phyloP scores from a whole-genome alignment of 2,329 filamentous ascomycete genomes.

The Seiridium cupressi region DNA sequence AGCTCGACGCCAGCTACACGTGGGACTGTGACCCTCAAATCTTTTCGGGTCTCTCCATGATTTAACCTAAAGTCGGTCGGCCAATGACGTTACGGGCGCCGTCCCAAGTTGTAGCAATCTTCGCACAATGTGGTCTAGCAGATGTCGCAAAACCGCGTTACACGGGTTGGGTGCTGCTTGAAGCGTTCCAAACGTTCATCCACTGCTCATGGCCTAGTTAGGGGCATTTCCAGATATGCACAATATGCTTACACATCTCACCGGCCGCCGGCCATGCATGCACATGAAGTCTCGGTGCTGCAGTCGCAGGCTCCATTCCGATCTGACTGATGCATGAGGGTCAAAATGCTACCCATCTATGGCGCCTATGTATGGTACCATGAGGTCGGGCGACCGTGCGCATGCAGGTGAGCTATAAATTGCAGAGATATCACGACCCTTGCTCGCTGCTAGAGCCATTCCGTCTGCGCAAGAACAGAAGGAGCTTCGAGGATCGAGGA shows the following conservation, averaged over 20 bases:
- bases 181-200: neutral
- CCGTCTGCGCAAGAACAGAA: neutral
- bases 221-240: neutral
- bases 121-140: conserved; percentile 1
- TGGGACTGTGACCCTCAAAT: conserved; percentile 8
- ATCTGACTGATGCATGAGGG: neutral
- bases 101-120: neutral
- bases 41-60: conserved; percentile 8
- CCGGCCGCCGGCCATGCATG: neutral
- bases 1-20: neutral
- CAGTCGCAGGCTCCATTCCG: neutral
- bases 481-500: neutral
- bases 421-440: neutral
- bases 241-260: neutral
- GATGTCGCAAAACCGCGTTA: neutral
- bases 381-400: neutral
- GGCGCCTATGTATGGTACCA: conserved; percentile 4
- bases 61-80: conserved; percentile 8
- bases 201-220: neutral
- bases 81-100: conserved; percentile 1
- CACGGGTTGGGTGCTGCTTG: neutral
- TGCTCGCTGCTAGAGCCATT: neutral
- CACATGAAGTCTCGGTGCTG: neutral
- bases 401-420: neutral
- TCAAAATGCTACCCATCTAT: neutral